These are phyloP conservation scores for Neofusicoccum ribis DNA, from an alignment of 2,329 filamentous ascomycete genomes.

Conservation along the genomic window DNA sequence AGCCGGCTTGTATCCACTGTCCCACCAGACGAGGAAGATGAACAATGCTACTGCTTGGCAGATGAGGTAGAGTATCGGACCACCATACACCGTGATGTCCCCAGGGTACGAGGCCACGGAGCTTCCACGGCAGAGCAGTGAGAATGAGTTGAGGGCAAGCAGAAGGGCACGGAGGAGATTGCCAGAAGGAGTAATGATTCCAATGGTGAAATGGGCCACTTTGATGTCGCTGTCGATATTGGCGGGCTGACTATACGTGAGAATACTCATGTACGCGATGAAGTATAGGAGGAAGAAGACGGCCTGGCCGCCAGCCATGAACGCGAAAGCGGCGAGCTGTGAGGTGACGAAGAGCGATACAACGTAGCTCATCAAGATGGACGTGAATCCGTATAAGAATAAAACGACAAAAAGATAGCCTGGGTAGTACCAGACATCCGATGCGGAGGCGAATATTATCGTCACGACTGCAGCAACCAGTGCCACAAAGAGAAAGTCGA, in stretches of 20 bases:
- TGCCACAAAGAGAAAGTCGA: constrained; percentile 77
- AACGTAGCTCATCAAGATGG: constrained; percentile 75
- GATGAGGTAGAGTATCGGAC: constrained; percentile 79
- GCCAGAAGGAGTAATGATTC: constrained; percentile 72
- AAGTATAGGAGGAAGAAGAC: constrained; percentile 51
- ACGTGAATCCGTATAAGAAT: constrained; percentile 76
- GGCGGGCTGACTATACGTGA: constrained; percentile 72
- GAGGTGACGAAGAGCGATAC: constrained; percentile 77
- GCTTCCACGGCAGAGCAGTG: constrained; percentile 67
- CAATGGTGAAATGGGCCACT: constrained; percentile 73
- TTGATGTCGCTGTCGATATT: constrained; percentile 67
- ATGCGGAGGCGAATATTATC: constrained; percentile 66
- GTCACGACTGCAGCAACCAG: constrained; percentile 65
- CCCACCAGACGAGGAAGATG: constrained; percentile 72
- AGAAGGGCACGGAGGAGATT: constrained; percentile 75
- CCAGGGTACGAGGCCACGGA: constrained; percentile 68
- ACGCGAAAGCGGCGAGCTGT: constrained; percentile 81
- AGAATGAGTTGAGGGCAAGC: constrained; percentile 79
- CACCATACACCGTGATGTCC: constrained; percentile 73
- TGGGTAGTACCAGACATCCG: constrained; percentile 71
- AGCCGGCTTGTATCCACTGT: constrained; percentile 66
- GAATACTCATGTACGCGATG: constrained; percentile 54
- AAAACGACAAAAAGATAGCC: constrained; percentile 82
- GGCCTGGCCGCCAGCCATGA: constrained; percentile 75
- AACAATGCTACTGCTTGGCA: constrained; percentile 73